These are phyloP conservation scores for Hemisphaericaspora xylanilytica DNA, from an alignment of 1,139 yeast species.

Conservation along the genomic window DNA sequence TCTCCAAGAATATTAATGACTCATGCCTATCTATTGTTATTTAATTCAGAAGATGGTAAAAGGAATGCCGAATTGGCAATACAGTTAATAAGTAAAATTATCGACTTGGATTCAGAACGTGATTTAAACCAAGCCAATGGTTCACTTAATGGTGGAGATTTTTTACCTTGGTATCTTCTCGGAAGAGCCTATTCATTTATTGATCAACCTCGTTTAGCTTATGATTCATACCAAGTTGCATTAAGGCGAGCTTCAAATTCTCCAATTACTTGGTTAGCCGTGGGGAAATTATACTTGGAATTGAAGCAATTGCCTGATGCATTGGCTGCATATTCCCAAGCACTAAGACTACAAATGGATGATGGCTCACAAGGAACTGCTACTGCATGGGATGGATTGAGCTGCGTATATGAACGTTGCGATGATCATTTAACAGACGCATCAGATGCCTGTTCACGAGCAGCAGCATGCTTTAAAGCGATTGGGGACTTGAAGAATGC, in stretches of 20 bases:
- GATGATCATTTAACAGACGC: constrained; percentile 61
- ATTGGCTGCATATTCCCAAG: constrained; percentile 65
- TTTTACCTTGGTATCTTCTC: constrained; percentile 57
- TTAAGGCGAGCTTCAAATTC: constrained; percentile 52
- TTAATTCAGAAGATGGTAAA: constrained; percentile 16
- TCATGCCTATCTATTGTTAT: constrained; percentile 45
- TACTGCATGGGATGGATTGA: constrained; percentile 63
- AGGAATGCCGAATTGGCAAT: constrained; percentile 30
- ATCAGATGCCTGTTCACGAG: constrained; percentile 55
- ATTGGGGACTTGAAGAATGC: constrained; percentile 48
- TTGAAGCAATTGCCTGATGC: constrained; percentile 64
- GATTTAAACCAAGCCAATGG: constrained; percentile 15
- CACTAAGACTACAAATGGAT: constrained; percentile 51
- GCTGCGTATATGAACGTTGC: constrained; percentile 63
- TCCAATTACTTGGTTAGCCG: constrained; percentile 64
- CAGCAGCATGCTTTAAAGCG: constrained; percentile 48
- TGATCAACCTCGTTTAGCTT: constrained; percentile 51
- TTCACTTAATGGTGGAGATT: constrained; percentile 32
- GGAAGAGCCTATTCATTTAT: constrained; percentile 51
- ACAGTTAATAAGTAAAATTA: constrained; percentile 32
- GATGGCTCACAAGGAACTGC: constrained; percentile 52
- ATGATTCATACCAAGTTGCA: constrained; percentile 58
- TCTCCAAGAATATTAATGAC: constrained; percentile 45
- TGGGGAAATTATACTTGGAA: constrained; percentile 58
- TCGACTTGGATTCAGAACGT: constrained; percentile 27